These are phyloP conservation scores for Grifola frondosa DNA, from an alignment of 1,284 basidiomycete genomes.

Conservation along the genomic window DNA sequence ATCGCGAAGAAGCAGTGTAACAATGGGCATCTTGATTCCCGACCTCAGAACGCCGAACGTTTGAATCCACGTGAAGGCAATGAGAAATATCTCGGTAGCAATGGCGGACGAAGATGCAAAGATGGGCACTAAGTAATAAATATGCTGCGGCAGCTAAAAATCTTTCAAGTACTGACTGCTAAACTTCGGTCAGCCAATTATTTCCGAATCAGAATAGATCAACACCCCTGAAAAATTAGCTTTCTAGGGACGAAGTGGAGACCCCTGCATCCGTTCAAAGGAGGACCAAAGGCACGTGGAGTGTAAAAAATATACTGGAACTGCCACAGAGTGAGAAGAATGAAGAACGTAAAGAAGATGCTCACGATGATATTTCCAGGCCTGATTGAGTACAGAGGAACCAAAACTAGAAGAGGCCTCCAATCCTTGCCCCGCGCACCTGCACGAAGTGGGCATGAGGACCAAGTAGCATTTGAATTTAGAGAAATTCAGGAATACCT, in stretches of 20 bases:
- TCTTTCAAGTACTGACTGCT: background rate
- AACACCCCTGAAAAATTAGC: background rate
- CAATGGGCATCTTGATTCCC: background rate
- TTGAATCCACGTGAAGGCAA: slow-evolving; percentile 3
- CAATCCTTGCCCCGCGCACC: slow-evolving; percentile 13
- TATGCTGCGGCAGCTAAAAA: background rate
- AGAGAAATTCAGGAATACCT: too few species aligned
- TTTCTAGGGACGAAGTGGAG: background rate
- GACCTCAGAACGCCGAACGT: slow-evolving; percentile 3
- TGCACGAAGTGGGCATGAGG: too few species aligned
- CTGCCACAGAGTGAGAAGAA: background rate
- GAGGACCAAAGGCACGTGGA: slow-evolving; percentile 1
- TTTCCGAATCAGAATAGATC: background rate
- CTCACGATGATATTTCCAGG: slow-evolving; percentile 4
- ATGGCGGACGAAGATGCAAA: background rate
- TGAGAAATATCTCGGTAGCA: slow-evolving; percentile 3
- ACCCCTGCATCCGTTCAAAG: background rate
- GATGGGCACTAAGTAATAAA: background rate
- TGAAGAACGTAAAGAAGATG: background rate
- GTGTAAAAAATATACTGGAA: background rate
- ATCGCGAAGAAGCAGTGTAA: slow-evolving; percentile 5
- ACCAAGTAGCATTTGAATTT: too few species aligned
- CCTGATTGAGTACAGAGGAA: slow-evolving; percentile 4
- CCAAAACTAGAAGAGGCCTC: slow-evolving; percentile 5
- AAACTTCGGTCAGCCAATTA: background rate